Percentiles rank a stretch among this genome's conserved stretches.
phyloP scores from a whole-genome alignment of 257 asterid genomes.

The Thymus mandschuricus region DNA sequence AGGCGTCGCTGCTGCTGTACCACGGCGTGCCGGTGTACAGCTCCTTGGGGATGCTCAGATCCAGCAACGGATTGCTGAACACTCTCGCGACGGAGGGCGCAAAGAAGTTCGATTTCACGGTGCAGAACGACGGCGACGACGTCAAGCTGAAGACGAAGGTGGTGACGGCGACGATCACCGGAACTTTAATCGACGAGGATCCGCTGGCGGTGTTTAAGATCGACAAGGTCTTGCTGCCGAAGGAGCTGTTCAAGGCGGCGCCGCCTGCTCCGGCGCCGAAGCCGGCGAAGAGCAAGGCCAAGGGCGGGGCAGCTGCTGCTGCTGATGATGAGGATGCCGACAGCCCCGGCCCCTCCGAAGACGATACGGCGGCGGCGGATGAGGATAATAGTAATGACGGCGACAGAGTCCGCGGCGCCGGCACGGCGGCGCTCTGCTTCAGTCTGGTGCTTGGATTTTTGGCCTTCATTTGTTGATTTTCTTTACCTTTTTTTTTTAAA shows the following conservation, averaged over 20 bases:
- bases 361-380: slow-evolving; percentile 54
- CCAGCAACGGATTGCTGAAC: slow-evolving; percentile 76
- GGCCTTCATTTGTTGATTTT: slow-evolving; percentile 29
- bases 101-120: slow-evolving; percentile 78
- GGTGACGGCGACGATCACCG: slow-evolving; percentile 69
- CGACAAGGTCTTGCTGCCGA: slow-evolving; percentile 77
- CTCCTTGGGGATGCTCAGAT: slow-evolving; percentile 68
- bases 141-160: slow-evolving; percentile 67
- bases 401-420: slow-evolving; percentile 33
- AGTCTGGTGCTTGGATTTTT: slow-evolving; percentile 37
- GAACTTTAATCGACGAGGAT: slow-evolving; percentile 77
- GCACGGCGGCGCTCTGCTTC: slow-evolving; percentile 28
- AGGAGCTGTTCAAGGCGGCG: slow-evolving; percentile 75
- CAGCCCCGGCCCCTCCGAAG: slow-evolving; percentile 49
- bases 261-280: slow-evolving; percentile 63
- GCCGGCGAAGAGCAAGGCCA: slow-evolving; percentile 36
- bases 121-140: slow-evolving; percentile 79
- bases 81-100: slow-evolving; percentile 86
- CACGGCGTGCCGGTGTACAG: slow-evolving; percentile 77
- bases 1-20: slow-evolving; percentile 56
- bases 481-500: neutral
- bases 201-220: slow-evolving; percentile 76
- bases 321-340: slow-evolving; percentile 36
- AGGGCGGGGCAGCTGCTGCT: neutral
- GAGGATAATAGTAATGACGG: slow-evolving; percentile 44